A percentile compares a stretch with the other conserved stretches of the same genome.
Conservation (phyloP, 2,329 filamentous ascomycete genomes). For the Phialemoniopsis sp. region DNA sequence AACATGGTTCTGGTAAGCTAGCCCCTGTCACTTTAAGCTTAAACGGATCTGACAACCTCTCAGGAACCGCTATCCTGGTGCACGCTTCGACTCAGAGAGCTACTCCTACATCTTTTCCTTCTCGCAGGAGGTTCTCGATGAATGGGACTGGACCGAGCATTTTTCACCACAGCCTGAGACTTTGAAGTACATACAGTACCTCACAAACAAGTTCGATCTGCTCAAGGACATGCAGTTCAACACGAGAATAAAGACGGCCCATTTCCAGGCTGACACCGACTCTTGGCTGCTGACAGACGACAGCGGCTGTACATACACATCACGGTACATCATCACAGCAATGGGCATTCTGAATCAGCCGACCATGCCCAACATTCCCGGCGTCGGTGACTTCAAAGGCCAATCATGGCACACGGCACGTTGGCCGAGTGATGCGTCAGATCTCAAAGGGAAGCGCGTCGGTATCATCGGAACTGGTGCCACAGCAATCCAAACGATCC, state of each 20-base stretch:
- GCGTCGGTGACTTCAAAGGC: slow-evolving; percentile 19
- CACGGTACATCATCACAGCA: slow-evolving; percentile 18
- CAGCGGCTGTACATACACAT: slow-evolving; percentile 13
- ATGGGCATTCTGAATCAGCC: slow-evolving; percentile 23
- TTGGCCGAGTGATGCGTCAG: slow-evolving; percentile 15
- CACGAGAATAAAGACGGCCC: slow-evolving; percentile 20
- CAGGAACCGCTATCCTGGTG: slow-evolving; percentile 9
- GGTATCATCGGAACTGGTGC: slow-evolving; percentile 23
- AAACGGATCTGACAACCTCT: not conserved
- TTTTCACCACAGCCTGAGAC: slow-evolving; percentile 28
- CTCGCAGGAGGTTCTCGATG: slow-evolving; percentile 31
- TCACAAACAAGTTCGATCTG: slow-evolving; percentile 28
- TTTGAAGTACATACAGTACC: slow-evolving; percentile 29
- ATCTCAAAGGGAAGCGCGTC: slow-evolving; percentile 17
- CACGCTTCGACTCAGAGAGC: slow-evolving; percentile 37
- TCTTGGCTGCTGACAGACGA: slow-evolving; percentile 21
- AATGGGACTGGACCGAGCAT: slow-evolving; percentile 33
- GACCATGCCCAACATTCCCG: slow-evolving; percentile 25
- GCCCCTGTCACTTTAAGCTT: not conserved
- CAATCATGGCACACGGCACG: slow-evolving; percentile 18
- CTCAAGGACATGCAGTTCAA: slow-evolving; percentile 23
- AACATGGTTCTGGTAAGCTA: slow-evolving; percentile 36
- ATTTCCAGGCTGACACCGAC: slow-evolving; percentile 16
- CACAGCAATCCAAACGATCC: slow-evolving; percentile 22
- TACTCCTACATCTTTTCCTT: slow-evolving; percentile 40